Base-by-base conservation (phyloP, 2,329 filamentous ascomycete genomes). In the Graphilbum fragrans region DNA sequence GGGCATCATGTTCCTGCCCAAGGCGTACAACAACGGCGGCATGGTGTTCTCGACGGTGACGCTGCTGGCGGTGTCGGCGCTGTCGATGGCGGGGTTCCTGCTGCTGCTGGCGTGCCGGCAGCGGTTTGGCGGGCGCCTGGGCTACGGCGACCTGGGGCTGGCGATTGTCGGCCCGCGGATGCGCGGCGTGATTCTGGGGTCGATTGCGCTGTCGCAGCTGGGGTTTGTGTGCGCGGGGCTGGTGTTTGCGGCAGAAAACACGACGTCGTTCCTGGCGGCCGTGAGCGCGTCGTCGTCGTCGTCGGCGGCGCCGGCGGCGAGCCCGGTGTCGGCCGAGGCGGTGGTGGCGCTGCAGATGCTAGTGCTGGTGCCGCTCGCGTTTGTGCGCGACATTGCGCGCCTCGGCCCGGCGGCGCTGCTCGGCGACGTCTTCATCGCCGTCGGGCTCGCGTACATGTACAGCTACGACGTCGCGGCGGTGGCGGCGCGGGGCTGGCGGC, bases 1-100 rank as follows among this genome's bases (percentile, higher is more conserved):
- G 1, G 82, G 82, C 46, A 86, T 87, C 56, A 85, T 87, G 77
- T 87, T 87, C 53, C 58, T 87, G 35, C 82, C 82, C 37, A 86
- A 85, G 54, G 82, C 82, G 0, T 87, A 86, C 60, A 75, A 76
- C 53, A 87, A 87, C 49, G 82, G 82, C 29, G 82, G 82, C 20
- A 78, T 87, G 39, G 63, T 86, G 11, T 87, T 87, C 55, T 86
- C 82, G 0, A 79, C 77, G 0, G 59, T 85, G 38, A 78, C 79
- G 0, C 70, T 87, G 49, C 58, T 86, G 36, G 60, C 65, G 10
- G 72, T 86, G 3, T 78, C 82, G 2, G 55, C 72, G 18, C 61
- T 86, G 49, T 83, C 80, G 35, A 81, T 77, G 52, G 55, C 81
- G 11, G 83, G 81, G 50, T 87, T 87, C 56, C 77, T 80, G 51